These are phyloP conservation scores for Mallotus repandus DNA, from an alignment of 441 rosid species.

Conservation along the genomic window DNA sequence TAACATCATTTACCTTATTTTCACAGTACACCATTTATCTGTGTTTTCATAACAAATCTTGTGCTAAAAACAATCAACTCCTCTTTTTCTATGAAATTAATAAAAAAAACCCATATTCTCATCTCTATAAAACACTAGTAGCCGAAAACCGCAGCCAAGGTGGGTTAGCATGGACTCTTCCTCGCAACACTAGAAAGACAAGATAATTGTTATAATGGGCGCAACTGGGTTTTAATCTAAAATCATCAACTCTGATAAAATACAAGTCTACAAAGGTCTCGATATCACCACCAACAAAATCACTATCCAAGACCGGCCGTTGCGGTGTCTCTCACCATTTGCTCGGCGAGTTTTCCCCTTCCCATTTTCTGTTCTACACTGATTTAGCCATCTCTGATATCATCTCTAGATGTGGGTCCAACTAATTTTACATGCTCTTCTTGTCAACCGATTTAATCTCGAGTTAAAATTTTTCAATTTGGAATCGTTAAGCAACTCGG, in stretches of 20 bases:
- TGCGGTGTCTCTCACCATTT: constrained; percentile 64
- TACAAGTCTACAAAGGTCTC: constrained; percentile 31
- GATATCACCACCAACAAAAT: constrained; percentile 85
- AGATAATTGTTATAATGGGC: constrained; percentile 66
- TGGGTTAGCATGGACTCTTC: too few relatives aligned
- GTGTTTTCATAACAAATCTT: too few relatives aligned
- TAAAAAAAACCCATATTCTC: too few relatives aligned
- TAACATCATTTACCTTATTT: too few relatives aligned
- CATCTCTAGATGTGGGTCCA: constrained; percentile 58
- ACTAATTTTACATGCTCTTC: constrained; percentile 70
- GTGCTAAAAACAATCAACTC: too few relatives aligned
- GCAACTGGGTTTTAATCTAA: constrained; percentile 73
- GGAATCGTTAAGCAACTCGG: constrained; percentile 17
- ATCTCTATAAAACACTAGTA: too few relatives aligned
- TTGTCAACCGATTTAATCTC: constrained; percentile 54
- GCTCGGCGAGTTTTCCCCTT: constrained; percentile 66
- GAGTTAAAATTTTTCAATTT: constrained; percentile 41
- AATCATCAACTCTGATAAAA: constrained; percentile 51
- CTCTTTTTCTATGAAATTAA: too few relatives aligned
- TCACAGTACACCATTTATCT: too few relatives aligned
- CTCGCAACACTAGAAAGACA: too few relatives aligned
- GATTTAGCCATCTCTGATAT: constrained; percentile 40
- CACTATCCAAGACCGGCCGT: constrained; percentile 43
- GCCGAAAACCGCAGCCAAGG: too few relatives aligned
- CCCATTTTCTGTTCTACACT: constrained; percentile 48